Evolutionary conservation across 2,329 filamentous ascomycete species (phyloP).

Genomic region (Xylariaceae sp.): DNA sequence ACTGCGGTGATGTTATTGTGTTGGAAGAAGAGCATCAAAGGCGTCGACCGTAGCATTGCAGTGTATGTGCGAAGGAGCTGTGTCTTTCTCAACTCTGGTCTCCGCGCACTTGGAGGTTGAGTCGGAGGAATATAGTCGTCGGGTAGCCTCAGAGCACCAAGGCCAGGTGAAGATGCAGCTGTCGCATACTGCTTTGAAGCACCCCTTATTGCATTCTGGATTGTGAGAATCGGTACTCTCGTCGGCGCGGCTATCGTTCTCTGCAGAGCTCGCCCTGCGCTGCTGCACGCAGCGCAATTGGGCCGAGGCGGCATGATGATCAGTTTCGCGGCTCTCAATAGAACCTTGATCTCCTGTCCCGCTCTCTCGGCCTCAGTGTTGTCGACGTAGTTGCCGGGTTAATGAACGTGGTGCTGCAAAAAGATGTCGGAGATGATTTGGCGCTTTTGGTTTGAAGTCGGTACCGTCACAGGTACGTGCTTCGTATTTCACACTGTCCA

Average conservation of each 20-base stretch:
- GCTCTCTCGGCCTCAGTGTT: conserved; percentile 4
- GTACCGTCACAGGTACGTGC: no score
- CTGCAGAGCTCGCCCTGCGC: conserved; percentile 24
- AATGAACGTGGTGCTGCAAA: not conserved
- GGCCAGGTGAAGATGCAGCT: conserved; percentile 19
- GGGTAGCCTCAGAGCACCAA: conserved; percentile 36
- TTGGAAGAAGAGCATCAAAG: conserved; percentile 79
- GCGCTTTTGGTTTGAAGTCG: not conserved
- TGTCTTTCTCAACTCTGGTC: conserved; percentile 80
- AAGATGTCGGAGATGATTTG: not conserved
- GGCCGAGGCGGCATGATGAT: conserved; percentile 28
- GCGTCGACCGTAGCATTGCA: conserved; percentile 78
- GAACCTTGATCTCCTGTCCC: not conserved
- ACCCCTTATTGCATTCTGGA: conserved; percentile 18
- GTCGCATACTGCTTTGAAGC: conserved; percentile 30
- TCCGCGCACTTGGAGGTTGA: conserved; percentile 84
- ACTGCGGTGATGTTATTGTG: conserved; percentile 65
- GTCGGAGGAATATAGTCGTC: conserved; percentile 57
- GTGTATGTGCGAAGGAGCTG: conserved; percentile 85
- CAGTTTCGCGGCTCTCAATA: not conserved
- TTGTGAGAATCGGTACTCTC: conserved; percentile 15
- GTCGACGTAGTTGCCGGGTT: conserved; percentile 3
- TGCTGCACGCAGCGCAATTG: conserved; percentile 24
- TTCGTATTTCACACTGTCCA: no score
- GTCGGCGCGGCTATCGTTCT: conserved; percentile 20